Evolutionary conservation across 768 basidiomycete species (phyloP).

Genomic region (Pholiota molesta): DNA sequence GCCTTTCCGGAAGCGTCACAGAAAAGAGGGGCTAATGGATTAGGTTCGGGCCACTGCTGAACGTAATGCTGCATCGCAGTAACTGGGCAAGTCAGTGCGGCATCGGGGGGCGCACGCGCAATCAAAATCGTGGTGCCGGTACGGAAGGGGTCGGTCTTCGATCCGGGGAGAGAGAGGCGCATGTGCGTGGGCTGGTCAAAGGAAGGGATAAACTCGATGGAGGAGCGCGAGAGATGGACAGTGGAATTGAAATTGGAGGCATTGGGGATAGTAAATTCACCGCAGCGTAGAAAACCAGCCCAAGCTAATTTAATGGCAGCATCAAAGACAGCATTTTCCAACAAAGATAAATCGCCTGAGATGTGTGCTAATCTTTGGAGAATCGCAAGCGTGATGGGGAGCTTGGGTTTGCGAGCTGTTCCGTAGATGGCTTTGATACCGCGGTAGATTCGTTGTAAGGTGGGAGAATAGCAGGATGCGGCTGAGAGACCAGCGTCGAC

Average conservation of each 20-base stretch:
- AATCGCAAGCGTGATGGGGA: constrained; percentile 26
- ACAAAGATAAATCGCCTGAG: background rate
- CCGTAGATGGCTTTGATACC: constrained; percentile 36
- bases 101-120: background rate
- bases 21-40: constrained; percentile 19
- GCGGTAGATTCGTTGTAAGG: constrained; percentile 29
- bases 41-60: background rate
- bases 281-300: constrained; percentile 22
- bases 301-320: constrained; percentile 24
- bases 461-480: constrained; percentile 16
- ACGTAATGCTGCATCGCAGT: background rate
- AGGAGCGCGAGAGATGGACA: background rate
- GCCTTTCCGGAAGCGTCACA: background rate
- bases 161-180: constrained; percentile 31
- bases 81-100: constrained; percentile 8
- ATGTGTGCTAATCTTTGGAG: constrained; percentile 17
- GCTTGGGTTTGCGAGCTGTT: background rate
- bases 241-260: background rate
- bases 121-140: constrained; percentile 15
- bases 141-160: constrained; percentile 41
- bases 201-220: constrained; percentile 27
- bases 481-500: constrained; percentile 32
- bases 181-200: constrained; percentile 25
- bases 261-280: background rate
- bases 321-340: constrained; percentile 14